phyloP scores from a whole-genome alignment of 1,284 basidiomycete species.

The Neolentinus lepideus region DNA sequence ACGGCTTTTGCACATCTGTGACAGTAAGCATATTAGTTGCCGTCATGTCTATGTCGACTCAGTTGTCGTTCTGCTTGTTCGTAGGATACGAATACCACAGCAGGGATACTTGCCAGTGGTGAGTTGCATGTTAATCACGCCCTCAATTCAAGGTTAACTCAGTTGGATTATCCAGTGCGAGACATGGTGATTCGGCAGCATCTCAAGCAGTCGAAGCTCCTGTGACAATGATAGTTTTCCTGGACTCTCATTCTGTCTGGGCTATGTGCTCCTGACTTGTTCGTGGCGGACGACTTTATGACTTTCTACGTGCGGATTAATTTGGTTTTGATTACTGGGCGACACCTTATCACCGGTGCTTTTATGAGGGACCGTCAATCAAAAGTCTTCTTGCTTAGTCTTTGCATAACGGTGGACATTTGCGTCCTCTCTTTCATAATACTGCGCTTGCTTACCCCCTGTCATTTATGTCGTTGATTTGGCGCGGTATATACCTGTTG shows the following conservation, averaged over 20 bases:
- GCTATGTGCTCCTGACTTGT: background rate
- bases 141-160: background rate
- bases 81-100: conserved; percentile 66
- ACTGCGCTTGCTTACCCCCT: background rate
- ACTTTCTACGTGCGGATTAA: background rate
- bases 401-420: conserved; percentile 28
- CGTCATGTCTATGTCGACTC: background rate
- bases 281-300: background rate
- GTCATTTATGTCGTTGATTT: background rate
- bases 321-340: background rate
- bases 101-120: conserved; percentile 75
- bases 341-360: background rate
- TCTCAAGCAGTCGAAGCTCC: conserved; percentile 24
- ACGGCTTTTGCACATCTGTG: conserved; percentile 73
- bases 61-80: background rate
- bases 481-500: background rate
- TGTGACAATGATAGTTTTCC: background rate
- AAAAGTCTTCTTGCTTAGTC: background rate
- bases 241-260: background rate
- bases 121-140: conserved; percentile 16
- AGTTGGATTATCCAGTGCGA: conserved; percentile 34
- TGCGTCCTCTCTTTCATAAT: background rate
- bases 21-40: conserved; percentile 36
- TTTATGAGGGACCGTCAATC: background rate
- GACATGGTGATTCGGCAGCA: conserved; percentile 69